Base-by-base conservation (phyloP, 164 flowering plant species). In the Kingdonia uniflora region DNA sequence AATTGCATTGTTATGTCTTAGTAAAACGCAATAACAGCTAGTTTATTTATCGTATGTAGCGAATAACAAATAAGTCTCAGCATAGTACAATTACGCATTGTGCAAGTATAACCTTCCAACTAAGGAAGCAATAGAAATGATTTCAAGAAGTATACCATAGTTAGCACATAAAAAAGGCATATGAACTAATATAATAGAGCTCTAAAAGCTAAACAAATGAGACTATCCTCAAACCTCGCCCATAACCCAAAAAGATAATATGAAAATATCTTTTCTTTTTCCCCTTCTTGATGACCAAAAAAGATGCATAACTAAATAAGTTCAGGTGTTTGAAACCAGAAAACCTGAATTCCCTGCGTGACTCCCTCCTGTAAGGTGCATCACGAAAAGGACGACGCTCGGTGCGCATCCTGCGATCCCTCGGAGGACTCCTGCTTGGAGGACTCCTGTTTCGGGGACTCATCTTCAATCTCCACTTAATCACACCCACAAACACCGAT, bases 301-400 rank as follows among this genome's bases (percentile, higher is more conserved):
- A 21, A 20, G n/a, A 42, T 2, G 14, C 23, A 22, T 54, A 39
- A 64, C 19, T 45, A 48, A 35, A 42, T 42, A 33, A 12, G 29
- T 35, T 48, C 29, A 59, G 19, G 38, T 47, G 60, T 49, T 37
- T 59, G 58, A 66, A 68, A 56, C 68, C 59, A 61, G 54, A 56
- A 57, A 70, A 78, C 82, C 79, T 78, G 79, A 68, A 75, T 54
- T 72, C 71, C 59, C 69, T 72, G 38, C 63, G 79, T 24, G 69
- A 35, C 22, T 71, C 82, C 51, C 77, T 70, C 62, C 72, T 69
- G 58, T 68, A 75, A 52, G 81, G 81, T 50, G 74, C 74, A 60
- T 68, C 78, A 58, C 78, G 80, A 44, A 67, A 57, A 19, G 76
- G 68, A 59, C 16, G 48, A 23, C 75, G 81, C 5, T 65, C 63